Evolutionary conservation across 2,329 filamentous ascomycete genomes (phyloP).

Genomic region (Zasmidium cellare): DNA sequence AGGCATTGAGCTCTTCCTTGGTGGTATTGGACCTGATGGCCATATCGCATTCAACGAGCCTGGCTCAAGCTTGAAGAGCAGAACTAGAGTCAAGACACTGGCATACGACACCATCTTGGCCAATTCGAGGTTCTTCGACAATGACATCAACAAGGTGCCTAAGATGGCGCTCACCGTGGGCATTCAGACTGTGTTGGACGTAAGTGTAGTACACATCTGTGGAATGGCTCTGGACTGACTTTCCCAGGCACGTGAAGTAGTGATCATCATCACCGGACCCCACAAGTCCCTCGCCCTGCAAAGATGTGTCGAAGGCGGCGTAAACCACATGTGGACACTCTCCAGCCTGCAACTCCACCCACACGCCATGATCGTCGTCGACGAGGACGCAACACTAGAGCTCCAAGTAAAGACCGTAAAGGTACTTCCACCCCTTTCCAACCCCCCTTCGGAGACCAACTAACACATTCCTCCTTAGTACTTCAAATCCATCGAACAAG

Average conservation of each 20-base stretch:
- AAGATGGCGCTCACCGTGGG: constrained; percentile 83
- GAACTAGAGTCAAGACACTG: constrained; percentile 82
- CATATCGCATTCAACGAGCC: constrained; percentile 93
- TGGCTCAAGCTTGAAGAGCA: constrained; percentile 72
- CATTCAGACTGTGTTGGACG: constrained; percentile 77
- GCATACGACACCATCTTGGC: constrained; percentile 84
- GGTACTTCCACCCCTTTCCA: background rate
- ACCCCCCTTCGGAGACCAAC: background rate
- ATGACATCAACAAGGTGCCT: constrained; percentile 72
- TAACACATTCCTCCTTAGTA: constrained; percentile 33
- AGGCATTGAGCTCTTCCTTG: constrained; percentile 83
- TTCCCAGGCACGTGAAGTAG: constrained; percentile 68
- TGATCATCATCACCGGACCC: constrained; percentile 78
- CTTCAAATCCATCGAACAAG: constrained; percentile 52
- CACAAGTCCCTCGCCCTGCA: constrained; percentile 80
- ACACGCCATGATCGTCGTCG: constrained; percentile 78
- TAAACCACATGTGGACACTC: constrained; percentile 91
- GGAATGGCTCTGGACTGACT: background rate
- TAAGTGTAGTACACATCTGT: constrained; percentile 27
- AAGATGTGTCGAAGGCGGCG: constrained; percentile 75
- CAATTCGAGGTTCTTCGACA: constrained; percentile 80
- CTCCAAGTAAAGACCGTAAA: constrained; percentile 47
- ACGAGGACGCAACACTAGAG: constrained; percentile 65
- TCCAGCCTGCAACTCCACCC: constrained; percentile 78
- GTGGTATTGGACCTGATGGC: constrained; percentile 81